Evolutionary conservation across 129 eudicot species (phyloP).

Genomic region (Lactuca sativa): DNA sequence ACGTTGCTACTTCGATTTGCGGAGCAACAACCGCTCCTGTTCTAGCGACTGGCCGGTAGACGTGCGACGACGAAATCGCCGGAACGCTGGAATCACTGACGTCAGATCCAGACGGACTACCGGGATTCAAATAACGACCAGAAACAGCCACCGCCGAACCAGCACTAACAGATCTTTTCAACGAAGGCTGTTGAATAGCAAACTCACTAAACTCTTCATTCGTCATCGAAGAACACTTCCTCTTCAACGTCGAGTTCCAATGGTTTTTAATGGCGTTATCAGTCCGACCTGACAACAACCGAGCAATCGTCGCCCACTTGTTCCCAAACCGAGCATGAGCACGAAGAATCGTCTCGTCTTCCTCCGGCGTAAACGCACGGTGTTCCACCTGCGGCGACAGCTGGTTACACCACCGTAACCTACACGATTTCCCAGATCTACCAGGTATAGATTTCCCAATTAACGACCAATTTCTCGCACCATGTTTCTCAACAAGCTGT

Average conservation of each 20-base stretch:
- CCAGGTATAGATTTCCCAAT: constrained; percentile 81
- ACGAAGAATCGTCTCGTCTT: constrained; percentile 75
- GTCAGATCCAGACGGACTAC: constrained; percentile 87
- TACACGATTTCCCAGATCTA: constrained; percentile 81
- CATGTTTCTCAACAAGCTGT: constrained; percentile 68
- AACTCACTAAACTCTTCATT: constrained; percentile 55
- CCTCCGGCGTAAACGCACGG: constrained; percentile 82
- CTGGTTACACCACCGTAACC: constrained; percentile 94
- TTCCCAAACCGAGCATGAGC: constrained; percentile 88
- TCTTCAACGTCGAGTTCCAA: constrained; percentile 80
- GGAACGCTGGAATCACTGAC: constrained; percentile 57
- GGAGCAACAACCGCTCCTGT: constrained; percentile 44
- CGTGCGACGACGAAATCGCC: constrained; percentile 35
- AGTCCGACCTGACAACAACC: constrained; percentile 71
- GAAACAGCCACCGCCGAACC: constrained; percentile 68
- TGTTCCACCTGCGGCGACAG: constrained; percentile 91
- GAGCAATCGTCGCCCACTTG: constrained; percentile 97
- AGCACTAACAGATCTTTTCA: constrained; percentile 70
- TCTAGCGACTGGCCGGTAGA: constrained; percentile 60
- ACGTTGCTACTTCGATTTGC: constrained; percentile 23
- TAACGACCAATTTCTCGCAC: constrained; percentile 83
- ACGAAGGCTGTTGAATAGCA: constrained; percentile 42
- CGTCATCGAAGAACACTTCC: constrained; percentile 63
- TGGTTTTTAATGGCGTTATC: constrained; percentile 92
- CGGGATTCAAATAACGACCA: constrained; percentile 51